Evolutionary conservation across 805 yeast genomes (phyloP), one percentile per base, ranked within the genome.

Genomic region (Cyberlindnera petersonii): DNA sequence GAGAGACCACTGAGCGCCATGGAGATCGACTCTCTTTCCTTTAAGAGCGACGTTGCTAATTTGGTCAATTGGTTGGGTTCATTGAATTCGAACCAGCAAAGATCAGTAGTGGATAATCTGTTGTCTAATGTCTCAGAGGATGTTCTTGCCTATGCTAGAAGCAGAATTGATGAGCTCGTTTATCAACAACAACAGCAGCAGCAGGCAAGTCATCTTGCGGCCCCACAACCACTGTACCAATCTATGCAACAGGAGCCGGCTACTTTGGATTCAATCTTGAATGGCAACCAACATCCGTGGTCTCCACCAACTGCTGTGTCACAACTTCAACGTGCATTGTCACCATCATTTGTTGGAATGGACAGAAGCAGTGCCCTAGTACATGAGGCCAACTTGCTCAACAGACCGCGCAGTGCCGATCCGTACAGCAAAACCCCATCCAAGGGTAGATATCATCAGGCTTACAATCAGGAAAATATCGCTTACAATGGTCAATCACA

Each of bases 51-150:
- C 48, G 64, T 77, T 52, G 63, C 68, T 39, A 68, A 68, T 44
- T 63, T 73, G 46, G 66, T 73, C 46, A 64, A 62, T 43, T 75
- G 80, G 80, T 62, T 74, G 44, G 68, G 68, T 37, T 64, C 63
- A 46, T 63, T 78, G 55, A 65, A 63, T 33, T 67, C 74, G n/a
- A 68, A 66, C 32, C 81, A 77, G 45, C 74, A 67, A 47, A 63
- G 72, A 40, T 62, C 72, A 35, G 71, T 75, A 58, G 65, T 76
- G 43, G 82, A 77, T 49, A 71, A 74, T 52, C 59, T 77, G 55
- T 63, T 79, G 42, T 61, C 69, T 33, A 64, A 65, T 42, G 58
- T 77, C 47, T 71, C 76, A 8, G 69, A 72, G 39, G 82, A 77
- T 46, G 69, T 72, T 13, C 56, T 76, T 44, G 61, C 68, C 24